phyloP scores from a whole-genome alignment of 192 early-diverging fungal genomes.

The Gigaspora rosea region DNA sequence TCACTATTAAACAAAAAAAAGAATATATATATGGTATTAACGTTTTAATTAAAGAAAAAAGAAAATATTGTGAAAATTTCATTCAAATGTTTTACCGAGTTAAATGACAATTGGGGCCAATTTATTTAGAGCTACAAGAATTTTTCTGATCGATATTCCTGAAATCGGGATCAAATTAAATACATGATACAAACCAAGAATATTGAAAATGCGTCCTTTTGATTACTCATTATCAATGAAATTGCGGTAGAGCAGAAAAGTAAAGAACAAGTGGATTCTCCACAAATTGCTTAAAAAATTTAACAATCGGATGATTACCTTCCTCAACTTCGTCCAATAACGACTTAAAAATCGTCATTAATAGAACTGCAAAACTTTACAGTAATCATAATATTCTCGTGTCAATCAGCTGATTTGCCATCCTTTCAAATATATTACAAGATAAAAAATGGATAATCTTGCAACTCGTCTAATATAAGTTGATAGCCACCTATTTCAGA shows the following conservation, averaged over 20 bases:
- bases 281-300: conserved; percentile 76
- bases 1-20: conserved; percentile 55
- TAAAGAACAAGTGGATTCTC: conserved; percentile 84
- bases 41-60: too few relatives aligned
- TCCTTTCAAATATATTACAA: too few relatives aligned
- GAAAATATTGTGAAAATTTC: too few relatives aligned
- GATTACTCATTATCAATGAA: conserved; percentile 72
- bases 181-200: conserved; percentile 58
- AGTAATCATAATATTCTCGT: too few relatives aligned
- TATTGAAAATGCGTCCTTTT: conserved; percentile 84
- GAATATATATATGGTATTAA: too few relatives aligned
- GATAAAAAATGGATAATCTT: too few relatives aligned
- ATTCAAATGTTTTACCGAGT: conserved; percentile 54
- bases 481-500: too few relatives aligned
- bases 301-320: conserved; percentile 65
- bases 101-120: conserved; percentile 86
- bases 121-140: conserved; percentile 80
- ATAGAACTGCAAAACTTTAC: too few relatives aligned
- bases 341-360: too few relatives aligned
- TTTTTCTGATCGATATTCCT: conserved; percentile 81
- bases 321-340: conserved; percentile 65
- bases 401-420: too few relatives aligned
- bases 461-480: too few relatives aligned
- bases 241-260: conserved; percentile 73
- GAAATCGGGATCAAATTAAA: neutral